Conservation (phyloP, 1,139 yeast species). For the Pichia cactophila region DNA sequence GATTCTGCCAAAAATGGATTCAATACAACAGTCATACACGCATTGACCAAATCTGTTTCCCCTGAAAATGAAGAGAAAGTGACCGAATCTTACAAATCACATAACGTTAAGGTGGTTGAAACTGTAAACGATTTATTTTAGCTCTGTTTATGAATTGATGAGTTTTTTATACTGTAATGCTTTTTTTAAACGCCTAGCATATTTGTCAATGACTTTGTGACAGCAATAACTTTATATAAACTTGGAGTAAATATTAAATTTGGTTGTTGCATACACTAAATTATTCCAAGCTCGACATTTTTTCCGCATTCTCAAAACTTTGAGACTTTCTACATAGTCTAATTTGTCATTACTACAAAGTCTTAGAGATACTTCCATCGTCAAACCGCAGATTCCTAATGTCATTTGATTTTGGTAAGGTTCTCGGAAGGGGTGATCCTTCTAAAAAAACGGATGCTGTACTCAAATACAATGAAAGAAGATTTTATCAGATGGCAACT, state of each 20-base stretch:
- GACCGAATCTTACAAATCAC: constrained; percentile 15
- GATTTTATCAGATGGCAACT: constrained; percentile 63
- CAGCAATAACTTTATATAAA: too few species aligned
- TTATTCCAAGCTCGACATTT: too few species aligned
- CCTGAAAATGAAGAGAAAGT: constrained; percentile 25
- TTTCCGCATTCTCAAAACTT: too few species aligned
- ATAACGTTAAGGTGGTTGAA: constrained; percentile 17
- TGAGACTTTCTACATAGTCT: too few species aligned
- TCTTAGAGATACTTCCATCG: too few species aligned
- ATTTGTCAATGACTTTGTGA: too few species aligned
- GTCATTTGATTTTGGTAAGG: constrained; percentile 23
- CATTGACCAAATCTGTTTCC: constrained; percentile 45
- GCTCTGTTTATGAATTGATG: background rate
- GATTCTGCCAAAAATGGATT: constrained; percentile 61
- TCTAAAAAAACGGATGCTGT: constrained; percentile 25
- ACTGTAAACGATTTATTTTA: background rate
- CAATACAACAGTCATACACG: constrained; percentile 51
- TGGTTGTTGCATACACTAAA: too few species aligned
- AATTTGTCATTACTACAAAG: too few species aligned
- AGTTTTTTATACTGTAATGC: too few species aligned
- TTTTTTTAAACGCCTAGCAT: too few species aligned
- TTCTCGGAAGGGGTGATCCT: constrained; percentile 23
- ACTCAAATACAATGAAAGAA: constrained; percentile 38
- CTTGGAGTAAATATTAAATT: too few species aligned
- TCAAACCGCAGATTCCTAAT: background rate